These are phyloP conservation scores for Sphagnurus paluster DNA, from an alignment of 1,284 basidiomycete species.

Conservation along the genomic window DNA sequence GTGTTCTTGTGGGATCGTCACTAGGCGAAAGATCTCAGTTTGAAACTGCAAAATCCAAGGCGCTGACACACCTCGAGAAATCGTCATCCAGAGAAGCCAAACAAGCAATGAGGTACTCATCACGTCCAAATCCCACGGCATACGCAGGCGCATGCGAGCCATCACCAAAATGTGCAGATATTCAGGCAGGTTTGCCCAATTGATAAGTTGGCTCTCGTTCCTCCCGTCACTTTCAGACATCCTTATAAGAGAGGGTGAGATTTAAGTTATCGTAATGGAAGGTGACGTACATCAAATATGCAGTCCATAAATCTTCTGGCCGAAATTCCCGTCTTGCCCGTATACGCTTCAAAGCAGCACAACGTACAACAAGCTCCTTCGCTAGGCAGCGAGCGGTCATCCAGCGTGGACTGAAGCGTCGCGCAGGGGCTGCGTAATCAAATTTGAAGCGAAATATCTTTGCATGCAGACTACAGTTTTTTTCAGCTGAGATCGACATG, in stretches of 20 bases:
- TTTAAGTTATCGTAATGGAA: not conserved
- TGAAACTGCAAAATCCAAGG: not conserved
- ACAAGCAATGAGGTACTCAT: slow-evolving; percentile 43
- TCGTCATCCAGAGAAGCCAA: slow-evolving; percentile 60
- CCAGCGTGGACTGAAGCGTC: slow-evolving; percentile 50
- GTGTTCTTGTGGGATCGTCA: slow-evolving; percentile 21
- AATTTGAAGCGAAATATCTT: slow-evolving; percentile 62
- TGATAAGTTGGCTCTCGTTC: slow-evolving; percentile 54
- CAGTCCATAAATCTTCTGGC: slow-evolving; percentile 52
- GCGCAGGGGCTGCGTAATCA: slow-evolving; percentile 52
- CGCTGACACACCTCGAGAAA: slow-evolving; percentile 37
- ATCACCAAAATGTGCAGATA: slow-evolving; percentile 24
- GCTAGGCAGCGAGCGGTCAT: slow-evolving; percentile 34
- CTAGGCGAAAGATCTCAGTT: slow-evolving; percentile 9
- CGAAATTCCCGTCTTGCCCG: slow-evolving; percentile 26
- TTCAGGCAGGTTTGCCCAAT: slow-evolving; percentile 35
- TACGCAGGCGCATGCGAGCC: slow-evolving; percentile 15
- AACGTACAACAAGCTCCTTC: slow-evolving; percentile 40
- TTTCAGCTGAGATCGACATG: slow-evolving; percentile 31
- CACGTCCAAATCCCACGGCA: slow-evolving; percentile 30
- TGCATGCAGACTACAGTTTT: slow-evolving; percentile 56
- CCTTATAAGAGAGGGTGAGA: slow-evolving; percentile 25
- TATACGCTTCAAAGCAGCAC: slow-evolving; percentile 36
- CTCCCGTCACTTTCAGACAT: slow-evolving; percentile 69
- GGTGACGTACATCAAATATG: slow-evolving; percentile 53